Evolutionary conservation across 2,329 filamentous ascomycete genomes (phyloP), one percentile per base, ranked within the genome.

Genomic region (Helotiales sp.): DNA sequence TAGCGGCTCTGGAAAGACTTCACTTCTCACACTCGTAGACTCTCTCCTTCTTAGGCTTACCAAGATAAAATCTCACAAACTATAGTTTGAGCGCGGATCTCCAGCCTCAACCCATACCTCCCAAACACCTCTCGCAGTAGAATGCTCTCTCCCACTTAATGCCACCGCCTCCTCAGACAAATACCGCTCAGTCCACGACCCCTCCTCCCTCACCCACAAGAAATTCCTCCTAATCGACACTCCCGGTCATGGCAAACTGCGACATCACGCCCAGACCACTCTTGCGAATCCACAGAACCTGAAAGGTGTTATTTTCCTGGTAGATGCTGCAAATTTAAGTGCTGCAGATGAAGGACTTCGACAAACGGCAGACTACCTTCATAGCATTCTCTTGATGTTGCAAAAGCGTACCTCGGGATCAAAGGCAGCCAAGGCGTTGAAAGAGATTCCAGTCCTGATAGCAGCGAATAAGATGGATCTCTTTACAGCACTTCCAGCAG

Each of bases 391-490:
- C n/a, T 80, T 98, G 2, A 72, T 83, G 2, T 79, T 99, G 58
- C 95, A 98, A 77, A 89, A 87, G 74, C 82, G 87, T 47, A 82
- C 85, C 49, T 81, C 83, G 29, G 55, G 52, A 74, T 61, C 75
- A 36, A 85, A 81, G 62, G 80, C 80, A 1, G 78, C 80, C 46
- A 87, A 85, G 66, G 79, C 78, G 0, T 81, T 83, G 0, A 75
- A 78, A 22, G 79, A 83, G 22, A 80, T 95, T 8, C 86, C 90
- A 0, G 81, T 99, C 7, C 80, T 99, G 33, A 79, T 99, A 31
- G 93, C 92, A 1, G 93, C 92, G 54, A 99, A 98, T 75, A 99
- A 99, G 80, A 83, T 92, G 71, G 95, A 99, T 72, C 80, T 99
- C 1, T 99, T 99, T 72, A 97, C 95, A 0, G 91, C 93, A 7